Percentiles rank a stretch among this genome's conserved stretches.
These are phyloP conservation scores for Exophiala lecanii-corni DNA, from an alignment of 2,329 filamentous ascomycete genomes.

Conservation along the genomic window DNA sequence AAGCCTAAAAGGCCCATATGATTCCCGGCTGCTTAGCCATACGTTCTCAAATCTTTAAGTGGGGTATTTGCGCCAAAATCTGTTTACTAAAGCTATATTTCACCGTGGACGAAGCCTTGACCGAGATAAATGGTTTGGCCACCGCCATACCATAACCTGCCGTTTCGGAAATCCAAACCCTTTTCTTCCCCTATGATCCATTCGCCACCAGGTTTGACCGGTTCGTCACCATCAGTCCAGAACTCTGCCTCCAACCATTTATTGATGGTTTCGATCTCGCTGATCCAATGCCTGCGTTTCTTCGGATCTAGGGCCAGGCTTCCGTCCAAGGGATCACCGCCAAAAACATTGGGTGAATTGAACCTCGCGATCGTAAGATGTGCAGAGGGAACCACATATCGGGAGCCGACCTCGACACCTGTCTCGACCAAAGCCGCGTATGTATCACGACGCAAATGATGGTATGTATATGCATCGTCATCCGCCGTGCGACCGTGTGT, in stretches of 20 bases:
- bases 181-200: slow-evolving; percentile 86
- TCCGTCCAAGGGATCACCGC: slow-evolving; percentile 38
- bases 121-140: slow-evolving; percentile 63
- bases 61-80: too few species aligned
- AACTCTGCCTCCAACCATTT: slow-evolving; percentile 64
- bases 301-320: slow-evolving; percentile 38
- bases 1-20: too few species aligned
- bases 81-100: too few species aligned
- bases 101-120: slow-evolving; percentile 22
- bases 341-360: slow-evolving; percentile 59
- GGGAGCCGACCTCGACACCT: slow-evolving; percentile 66
- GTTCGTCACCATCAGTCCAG: slow-evolving; percentile 52
- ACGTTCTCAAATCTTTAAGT: too few species aligned
- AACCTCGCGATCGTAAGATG: slow-evolving; percentile 87
- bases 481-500: slow-evolving; percentile 32
- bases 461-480: slow-evolving; percentile 74
- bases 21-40: too few species aligned
- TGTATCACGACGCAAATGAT: slow-evolving; percentile 79
- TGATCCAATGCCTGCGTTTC: slow-evolving; percentile 61
- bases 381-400: slow-evolving; percentile 84
- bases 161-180: slow-evolving; percentile 70
- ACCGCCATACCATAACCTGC: slow-evolving; percentile 80
- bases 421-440: slow-evolving; percentile 58
- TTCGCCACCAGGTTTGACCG: slow-evolving; percentile 53
- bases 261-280: slow-evolving; percentile 72